Evolutionary conservation across 2,329 filamentous ascomycete species (phyloP).

Genomic region (Colletotrichum musae): DNA sequence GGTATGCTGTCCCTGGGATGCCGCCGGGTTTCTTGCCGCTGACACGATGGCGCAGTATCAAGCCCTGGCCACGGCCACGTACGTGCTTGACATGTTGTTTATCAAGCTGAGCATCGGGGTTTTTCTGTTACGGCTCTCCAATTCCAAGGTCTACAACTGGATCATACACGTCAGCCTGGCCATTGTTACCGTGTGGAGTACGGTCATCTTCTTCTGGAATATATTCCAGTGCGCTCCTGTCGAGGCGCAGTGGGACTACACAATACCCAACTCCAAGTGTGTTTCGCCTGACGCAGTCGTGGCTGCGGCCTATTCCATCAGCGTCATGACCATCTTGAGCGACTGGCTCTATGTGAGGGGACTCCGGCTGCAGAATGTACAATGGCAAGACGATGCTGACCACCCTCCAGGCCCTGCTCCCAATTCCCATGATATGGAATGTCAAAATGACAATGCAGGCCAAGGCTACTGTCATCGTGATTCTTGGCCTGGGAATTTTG

Average conservation of each 20-base stretch:
- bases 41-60: conserved; percentile 58
- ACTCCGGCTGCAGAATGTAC: no score
- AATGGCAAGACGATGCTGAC: conserved; percentile 14
- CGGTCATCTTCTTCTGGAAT: conserved; percentile 67
- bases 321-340: conserved; percentile 66
- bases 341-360: conserved; percentile 66
- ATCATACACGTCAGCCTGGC: conserved; percentile 62
- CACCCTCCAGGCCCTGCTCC: conserved; percentile 59
- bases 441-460: conserved; percentile 68
- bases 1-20: conserved; percentile 47
- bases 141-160: conserved; percentile 62
- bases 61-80: conserved; percentile 64
- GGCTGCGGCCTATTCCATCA: conserved; percentile 65
- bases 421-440: conserved; percentile 68
- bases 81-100: conserved; percentile 69
- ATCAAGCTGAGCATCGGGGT: conserved; percentile 70
- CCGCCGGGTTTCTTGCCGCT: neutral
- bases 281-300: conserved; percentile 61
- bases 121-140: conserved; percentile 65
- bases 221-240: conserved; percentile 66
- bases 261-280: conserved; percentile 59
- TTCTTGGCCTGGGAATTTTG: conserved; percentile 67
- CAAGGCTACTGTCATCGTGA: conserved; percentile 65
- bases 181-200: conserved; percentile 62
- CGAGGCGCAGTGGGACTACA: conserved; percentile 67